Conservation (phyloP, 164 flowering plant species). For the Vitis vinifera region ASM3070453v1 NC_081822.1:6694001-6694500, state of each 20-base stretch:
- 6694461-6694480: conserved; percentile 69
- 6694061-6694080: conserved; percentile 53
- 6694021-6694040: conserved; percentile 42
- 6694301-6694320: conserved; percentile 73
- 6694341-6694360: conserved; percentile 62
- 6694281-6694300: conserved; percentile 72
- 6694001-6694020: conserved; percentile 72
- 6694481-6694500: conserved; percentile 67
- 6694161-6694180: conserved; percentile 65
- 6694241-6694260: conserved; percentile 66
- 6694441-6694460: conserved; percentile 68
- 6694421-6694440: conserved; percentile 77
- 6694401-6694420: conserved; percentile 62
- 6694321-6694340: conserved; percentile 71
- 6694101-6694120: conserved; percentile 57
- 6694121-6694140: conserved; percentile 66
- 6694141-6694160: conserved; percentile 74
- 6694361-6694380: conserved; percentile 53
- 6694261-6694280: conserved; percentile 64
- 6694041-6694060: conserved; percentile 57
- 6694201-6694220: conserved; percentile 53
- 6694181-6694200: conserved; percentile 46
- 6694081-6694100: conserved; percentile 67
- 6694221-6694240: conserved; percentile 44
- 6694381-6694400: conserved; percentile 84